Evolutionary conservation across 768 basidiomycete genomes (phyloP).

Genomic region (Mycena sanguinolenta): DNA sequence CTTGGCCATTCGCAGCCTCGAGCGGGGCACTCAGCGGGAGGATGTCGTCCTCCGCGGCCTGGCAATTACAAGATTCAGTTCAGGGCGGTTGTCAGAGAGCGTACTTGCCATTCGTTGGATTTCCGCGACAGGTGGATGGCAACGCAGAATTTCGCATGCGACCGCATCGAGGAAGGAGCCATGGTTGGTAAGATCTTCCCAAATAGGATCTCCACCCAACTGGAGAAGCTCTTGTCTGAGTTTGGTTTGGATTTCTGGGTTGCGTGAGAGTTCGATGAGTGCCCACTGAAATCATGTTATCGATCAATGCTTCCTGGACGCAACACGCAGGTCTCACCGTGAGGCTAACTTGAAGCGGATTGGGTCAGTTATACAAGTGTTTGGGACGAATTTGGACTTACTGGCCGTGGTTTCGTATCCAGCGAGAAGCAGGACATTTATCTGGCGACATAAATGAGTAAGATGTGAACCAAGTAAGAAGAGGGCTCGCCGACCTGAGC

Average conservation of each 20-base stretch:
- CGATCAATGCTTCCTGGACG: not conserved
- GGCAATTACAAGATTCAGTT: too few relatives aligned
- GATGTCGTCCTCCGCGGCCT: conserved; percentile 55
- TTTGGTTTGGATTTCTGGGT: conserved; percentile 45
- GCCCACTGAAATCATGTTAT: conserved; percentile 43
- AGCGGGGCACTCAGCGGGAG: conserved; percentile 53
- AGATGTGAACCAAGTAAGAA: not conserved
- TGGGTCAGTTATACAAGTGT: not conserved
- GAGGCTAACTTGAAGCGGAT: conserved; percentile 16
- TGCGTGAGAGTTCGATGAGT: conserved; percentile 51
- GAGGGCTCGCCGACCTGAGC: conserved; percentile 9
- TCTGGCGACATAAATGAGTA: not conserved
- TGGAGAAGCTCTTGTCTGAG: conserved; percentile 48
- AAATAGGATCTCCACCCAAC: conserved; percentile 7
- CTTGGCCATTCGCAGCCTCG: conserved; percentile 40
- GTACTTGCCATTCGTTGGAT: conserved; percentile 45
- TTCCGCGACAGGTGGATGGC: conserved; percentile 50
- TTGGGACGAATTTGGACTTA: not conserved
- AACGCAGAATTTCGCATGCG: conserved; percentile 52
- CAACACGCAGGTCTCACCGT: not conserved
- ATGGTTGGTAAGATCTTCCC: conserved; percentile 20
- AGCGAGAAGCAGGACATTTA: conserved; percentile 18
- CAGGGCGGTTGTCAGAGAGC: not conserved
- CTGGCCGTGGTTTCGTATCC: conserved; percentile 27
- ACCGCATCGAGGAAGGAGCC: too few relatives aligned